Conservation (phyloP, 495 filamentous ascomycete species). For the Trichoderma gamsii region DNA sequence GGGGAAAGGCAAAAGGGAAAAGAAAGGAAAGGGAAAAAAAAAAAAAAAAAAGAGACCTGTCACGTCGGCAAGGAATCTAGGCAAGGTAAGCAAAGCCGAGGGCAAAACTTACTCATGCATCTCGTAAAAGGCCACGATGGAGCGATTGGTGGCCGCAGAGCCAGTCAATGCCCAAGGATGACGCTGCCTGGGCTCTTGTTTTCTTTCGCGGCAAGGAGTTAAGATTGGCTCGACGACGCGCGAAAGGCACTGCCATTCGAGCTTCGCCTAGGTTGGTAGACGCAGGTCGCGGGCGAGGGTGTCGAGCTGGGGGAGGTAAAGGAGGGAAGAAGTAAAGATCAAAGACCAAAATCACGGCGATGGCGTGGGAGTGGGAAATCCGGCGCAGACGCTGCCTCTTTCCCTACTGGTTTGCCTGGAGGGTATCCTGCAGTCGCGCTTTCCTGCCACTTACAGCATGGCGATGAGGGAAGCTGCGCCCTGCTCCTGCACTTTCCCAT, state of each 20-base stretch:
- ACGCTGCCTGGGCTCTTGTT: not conserved
- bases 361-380: not conserved
- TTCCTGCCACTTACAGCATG: no score
- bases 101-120: slow-evolving; percentile 10
- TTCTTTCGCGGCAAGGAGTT: not conserved
- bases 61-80: not conserved
- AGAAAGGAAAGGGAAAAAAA: not conserved
- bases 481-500: not conserved
- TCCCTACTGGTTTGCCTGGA: no score
- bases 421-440: no score
- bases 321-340: not conserved
- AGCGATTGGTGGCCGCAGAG: not conserved
- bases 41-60: not conserved
- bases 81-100: not conserved
- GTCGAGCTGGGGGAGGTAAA: not conserved
- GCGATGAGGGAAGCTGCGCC: no score
- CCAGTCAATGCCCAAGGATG: slow-evolving; percentile 4
- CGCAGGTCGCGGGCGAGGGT: not conserved
- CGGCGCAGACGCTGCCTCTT: no score
- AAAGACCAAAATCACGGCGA: not conserved
- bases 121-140: not conserved
- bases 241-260: not conserved
- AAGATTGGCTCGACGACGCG: not conserved
- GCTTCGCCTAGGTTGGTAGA: not conserved
- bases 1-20: not conserved